Percentiles rank a stretch among this genome's conserved stretches.
These are phyloP conservation scores for Tetracentron sinense DNA, from an alignment of 164 flowering plant genomes.

Conservation along the genomic window DNA sequence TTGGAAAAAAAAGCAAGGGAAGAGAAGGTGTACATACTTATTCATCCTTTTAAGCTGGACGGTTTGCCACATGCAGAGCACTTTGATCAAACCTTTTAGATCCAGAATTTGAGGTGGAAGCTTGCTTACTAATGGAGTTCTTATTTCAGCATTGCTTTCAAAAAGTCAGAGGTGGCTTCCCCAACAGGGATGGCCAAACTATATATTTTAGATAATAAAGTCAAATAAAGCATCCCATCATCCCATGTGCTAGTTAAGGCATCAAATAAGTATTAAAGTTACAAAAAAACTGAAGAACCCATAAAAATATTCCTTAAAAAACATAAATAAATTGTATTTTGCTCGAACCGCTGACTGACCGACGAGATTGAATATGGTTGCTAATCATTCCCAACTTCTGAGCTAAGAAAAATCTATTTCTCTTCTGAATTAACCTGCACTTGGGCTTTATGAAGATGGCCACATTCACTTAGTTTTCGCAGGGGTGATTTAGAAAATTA, in stretches of 20 bases:
- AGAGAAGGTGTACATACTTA: neutral
- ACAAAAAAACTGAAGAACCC: neutral
- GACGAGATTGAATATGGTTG: neutral
- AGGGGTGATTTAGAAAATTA: neutral
- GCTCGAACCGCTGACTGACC: neutral
- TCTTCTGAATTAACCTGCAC: neutral
- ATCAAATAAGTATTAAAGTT: neutral
- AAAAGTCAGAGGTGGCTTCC: conserved; percentile 19
- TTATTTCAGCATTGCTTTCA: conserved; percentile 8
- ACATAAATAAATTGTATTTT: neutral
- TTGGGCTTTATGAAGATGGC: neutral
- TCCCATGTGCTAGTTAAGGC: conserved; percentile 29
- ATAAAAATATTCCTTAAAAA: neutral
- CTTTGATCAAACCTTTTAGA: conserved; percentile 24
- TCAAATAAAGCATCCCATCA: conserved; percentile 12
- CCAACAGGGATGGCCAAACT: conserved; percentile 13
- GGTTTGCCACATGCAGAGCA: conserved; percentile 35
- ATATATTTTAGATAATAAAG: conserved; percentile 5
- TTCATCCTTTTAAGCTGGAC: conserved; percentile 17
- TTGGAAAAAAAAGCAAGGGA: neutral
- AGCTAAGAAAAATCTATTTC: conserved; percentile 7
- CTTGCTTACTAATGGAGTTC: conserved; percentile 6
- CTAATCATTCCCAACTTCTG: conserved; percentile 2
- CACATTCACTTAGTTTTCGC: neutral
- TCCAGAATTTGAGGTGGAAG: conserved; percentile 28